phyloP scores from a whole-genome alignment of 208 protist species.

The Acanthamoeba sp. region DNA sequence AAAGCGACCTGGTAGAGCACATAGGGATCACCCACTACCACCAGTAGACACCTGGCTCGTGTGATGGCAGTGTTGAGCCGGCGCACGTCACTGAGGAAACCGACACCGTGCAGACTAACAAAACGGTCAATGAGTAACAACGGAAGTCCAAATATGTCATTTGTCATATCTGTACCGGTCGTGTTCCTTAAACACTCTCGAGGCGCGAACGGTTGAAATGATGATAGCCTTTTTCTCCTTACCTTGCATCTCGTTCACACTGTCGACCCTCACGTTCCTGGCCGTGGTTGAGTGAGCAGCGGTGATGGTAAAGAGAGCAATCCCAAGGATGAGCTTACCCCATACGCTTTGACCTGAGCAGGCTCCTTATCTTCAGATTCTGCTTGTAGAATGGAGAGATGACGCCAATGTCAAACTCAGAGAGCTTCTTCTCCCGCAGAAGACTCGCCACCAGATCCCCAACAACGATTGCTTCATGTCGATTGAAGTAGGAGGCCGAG shows the following conservation, averaged over 20 bases:
- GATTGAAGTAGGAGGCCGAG: conserved; percentile 22
- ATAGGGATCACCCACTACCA: not conserved
- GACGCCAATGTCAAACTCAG: not conserved
- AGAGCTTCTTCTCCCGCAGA: not conserved
- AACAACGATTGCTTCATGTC: not conserved
- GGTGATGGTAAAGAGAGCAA: not conserved
- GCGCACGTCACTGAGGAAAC: not conserved
- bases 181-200: not conserved
- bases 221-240: not conserved
- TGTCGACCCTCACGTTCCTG: not conserved
- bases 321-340: too few relatives aligned
- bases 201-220: not conserved
- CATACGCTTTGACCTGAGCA: not conserved
- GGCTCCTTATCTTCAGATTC: not conserved
- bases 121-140: not conserved
- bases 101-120: conserved; percentile 16
- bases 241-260: not conserved
- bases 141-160: not conserved
- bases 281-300: not conserved
- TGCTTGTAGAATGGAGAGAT: conserved; percentile 16
- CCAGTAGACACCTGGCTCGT: not conserved
- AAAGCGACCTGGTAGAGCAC: not conserved
- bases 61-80: conserved; percentile 39
- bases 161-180: not conserved
- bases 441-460: not conserved